Evolutionary conservation across 352 stramenopile species (phyloP), one percentile per base, ranked within the genome.

Genomic region (Pythium grandisporangium): DNA sequence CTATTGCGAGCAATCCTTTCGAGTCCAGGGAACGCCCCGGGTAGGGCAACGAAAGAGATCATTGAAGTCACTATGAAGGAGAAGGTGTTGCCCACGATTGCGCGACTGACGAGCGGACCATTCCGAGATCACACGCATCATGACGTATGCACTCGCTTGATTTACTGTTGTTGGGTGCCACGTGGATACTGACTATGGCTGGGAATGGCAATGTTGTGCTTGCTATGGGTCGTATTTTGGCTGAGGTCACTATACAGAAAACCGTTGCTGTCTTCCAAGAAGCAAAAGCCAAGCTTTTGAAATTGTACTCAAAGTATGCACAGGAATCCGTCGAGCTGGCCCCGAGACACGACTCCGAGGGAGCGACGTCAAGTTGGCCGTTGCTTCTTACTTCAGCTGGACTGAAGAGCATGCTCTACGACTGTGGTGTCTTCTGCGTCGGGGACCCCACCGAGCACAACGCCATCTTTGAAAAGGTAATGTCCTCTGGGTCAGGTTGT

Each of bases 41-140:
- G 45, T 24, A 30, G 29, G 2, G 22, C 40, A 10, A 51, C 45
- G 2, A 48, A 42, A 12, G 59, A 73, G 4, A 50, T 45, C 32
- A 34, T 92, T 5, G 75, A 88, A 38, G 61, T 47, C 13, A 51
- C 41, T 16, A 47, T 92, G 7, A 62, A 61, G 13, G 58, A 65
- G 2, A 41, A 57, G 17, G 23, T 92, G n/a, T 32, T 63, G 8
- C 73, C 75, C 2, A 58, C 78, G 5, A 62, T 86, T 23, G 35
- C 51, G 13, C 63, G 71, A 11, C 61, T 92, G 30, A 89, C 75
- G 22, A 65, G 50, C 4, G 78, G 78, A 0, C 74, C 72, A 2
- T 84, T 92, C 30, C 68, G 78, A 44, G 78, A 92, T 45, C 66
- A 72, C 32, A 80, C 71, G 4, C 78, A 92, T 30, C 64, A 85